Evolutionary conservation across 176 grass and related monocot genomes (phyloP), one percentile per base, ranked within the genome.

Genomic region (Melocanna baccifera): DNA sequence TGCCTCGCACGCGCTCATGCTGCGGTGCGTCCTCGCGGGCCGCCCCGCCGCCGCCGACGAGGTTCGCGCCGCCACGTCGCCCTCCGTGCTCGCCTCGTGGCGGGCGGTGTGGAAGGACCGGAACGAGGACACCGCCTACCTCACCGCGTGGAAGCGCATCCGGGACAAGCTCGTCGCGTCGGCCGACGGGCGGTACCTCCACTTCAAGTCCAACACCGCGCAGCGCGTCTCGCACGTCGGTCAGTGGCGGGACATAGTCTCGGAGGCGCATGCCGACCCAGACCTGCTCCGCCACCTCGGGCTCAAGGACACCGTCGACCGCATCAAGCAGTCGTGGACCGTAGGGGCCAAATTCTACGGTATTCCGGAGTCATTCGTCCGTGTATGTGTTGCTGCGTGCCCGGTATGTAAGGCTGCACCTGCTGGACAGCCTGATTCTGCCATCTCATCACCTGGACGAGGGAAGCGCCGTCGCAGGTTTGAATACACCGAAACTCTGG

Each of bases 51-150:
- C 84, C 20, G 65, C 86, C 8, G 91, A 96, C 2, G 97, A 99
- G 88, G 92, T 99, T 76, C 97, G 93, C 67, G 73, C 70, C 20
- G 97, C 97, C n/a, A 96, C 91, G 3, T 83, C 97, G 4, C 83
- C 39, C 37, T 58, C 91, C 52, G 97, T 99, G 57, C 97, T 99
- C 68, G 83, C 85, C 28, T 99, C 97, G 1, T 99, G 97, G 97
- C 91, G 97, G 56, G 73, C 91, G 3, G 97, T 99, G 12, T 99
- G 97, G 97, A 99, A 99, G 91, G 97, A 99, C 85, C 91, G 97
- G 12, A 99, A 99, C 89, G 97, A 99, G 91, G 97, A 99, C 85
- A 99, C 97, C 43, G 97, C 97, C 28, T 99, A 99, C 77, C 93
- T 99, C 88, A 99, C 97, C 26, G 97, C 97, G 1, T 99, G 97